Percentiles rank a stretch among this genome's conserved stretches.
These are phyloP conservation scores for Cercospora sesami DNA, from an alignment of 2,329 filamentous ascomycete species.

Conservation along the genomic window DNA sequence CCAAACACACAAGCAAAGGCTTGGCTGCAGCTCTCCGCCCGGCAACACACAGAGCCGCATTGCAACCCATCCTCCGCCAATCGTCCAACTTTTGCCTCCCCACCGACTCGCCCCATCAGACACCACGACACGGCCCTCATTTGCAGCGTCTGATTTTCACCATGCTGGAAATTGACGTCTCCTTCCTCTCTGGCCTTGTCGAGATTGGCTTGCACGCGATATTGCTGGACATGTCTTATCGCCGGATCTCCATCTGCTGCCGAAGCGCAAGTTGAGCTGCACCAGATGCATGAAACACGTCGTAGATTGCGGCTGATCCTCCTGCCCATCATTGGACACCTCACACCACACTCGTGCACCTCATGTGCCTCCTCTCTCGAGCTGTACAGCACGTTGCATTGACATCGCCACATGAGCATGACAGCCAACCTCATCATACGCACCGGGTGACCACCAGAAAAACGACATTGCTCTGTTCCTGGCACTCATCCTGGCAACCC, in stretches of 20 bases:
- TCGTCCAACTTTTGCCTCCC: background rate
- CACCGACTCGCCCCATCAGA: background rate
- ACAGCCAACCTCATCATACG: background rate
- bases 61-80: background rate
- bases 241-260: constrained; percentile 5
- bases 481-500: background rate
- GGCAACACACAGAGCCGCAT: constrained; percentile 2
- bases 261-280: background rate
- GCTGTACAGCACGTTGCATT: background rate
- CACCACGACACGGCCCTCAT: background rate
- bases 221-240: background rate
- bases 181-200: background rate
- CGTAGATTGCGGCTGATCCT: background rate
- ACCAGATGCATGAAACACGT: constrained; percentile 2
- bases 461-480: background rate
- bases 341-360: background rate
- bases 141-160: background rate
- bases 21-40: background rate
- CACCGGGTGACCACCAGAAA: background rate
- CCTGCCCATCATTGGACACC: background rate
- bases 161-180: background rate
- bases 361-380: background rate
- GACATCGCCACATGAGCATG: background rate
- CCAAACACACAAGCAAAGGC: constrained; percentile 3
- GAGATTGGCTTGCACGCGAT: background rate